Base-by-base conservation (phyloP, 2,329 filamentous ascomycete species). In the Ophiostoma sp. region DNA sequence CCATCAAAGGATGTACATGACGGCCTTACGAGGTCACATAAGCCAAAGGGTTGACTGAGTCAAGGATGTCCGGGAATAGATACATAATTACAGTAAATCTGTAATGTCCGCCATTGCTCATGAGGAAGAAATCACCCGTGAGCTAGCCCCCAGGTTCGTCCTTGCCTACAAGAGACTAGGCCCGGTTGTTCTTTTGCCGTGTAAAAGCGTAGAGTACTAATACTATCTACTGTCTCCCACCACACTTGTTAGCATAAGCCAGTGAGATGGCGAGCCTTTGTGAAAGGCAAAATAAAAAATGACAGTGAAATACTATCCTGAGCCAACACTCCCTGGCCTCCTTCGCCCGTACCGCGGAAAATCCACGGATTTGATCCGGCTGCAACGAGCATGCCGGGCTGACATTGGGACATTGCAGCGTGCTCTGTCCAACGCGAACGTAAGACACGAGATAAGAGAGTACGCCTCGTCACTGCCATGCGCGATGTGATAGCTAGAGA, bases 171-270 rank as follows among this genome's bases (percentile, higher is more conserved):
- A 55, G 7, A 27, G 12, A 18, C 18, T 55, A 55, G 49, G 49
- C 18, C 49, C 49, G 49, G 49, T n/a, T 55, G 49, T 55, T 55
- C 49, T 55, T n/a, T 27, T 55, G 49, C 49, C 49, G 49, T 55
- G 4, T 8, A 27, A 9, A 55, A 8, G 14, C 49, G 42, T 55
- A 11, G n/a, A 27, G 49, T 27, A 55, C 9, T 1, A n/a, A 9
- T n/a, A 44, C 11, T 14, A 44, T 44, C 8, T 44, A 44, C 42
- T 8, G 4, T 27, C 27, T 27, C 27, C 27, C 27, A 27, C 8
- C 49, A 27, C 18, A 4, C n/a, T n/a, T 47, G 45, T 55, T n/a
- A 49, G 47, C 47, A 49, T 49, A 49, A 49, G 14, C 18, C 47
- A 52, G 49, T 55, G 49, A 55, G 49, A 55, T 18, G 18, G 47